Evolutionary conservation across 2,329 filamentous ascomycete genomes (phyloP).

Genomic region (Tolypocladium pustulatum): DNA sequence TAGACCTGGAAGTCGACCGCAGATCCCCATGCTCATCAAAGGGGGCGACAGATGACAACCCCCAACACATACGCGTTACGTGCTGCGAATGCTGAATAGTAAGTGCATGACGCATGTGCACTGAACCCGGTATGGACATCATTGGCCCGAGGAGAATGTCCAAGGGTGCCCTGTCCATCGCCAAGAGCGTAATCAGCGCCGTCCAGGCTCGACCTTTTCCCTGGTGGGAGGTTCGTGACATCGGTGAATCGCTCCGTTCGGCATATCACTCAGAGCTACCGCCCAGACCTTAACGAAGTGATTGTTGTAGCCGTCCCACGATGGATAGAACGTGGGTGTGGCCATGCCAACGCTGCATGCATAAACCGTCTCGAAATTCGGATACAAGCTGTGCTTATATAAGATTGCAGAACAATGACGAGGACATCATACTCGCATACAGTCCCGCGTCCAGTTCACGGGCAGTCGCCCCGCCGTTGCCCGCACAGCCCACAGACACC

Average conservation of each 20-base stretch:
- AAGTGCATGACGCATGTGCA: not conserved
- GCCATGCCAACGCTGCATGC: not conserved
- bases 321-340: not conserved
- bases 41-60: not conserved
- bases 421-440: not conserved
- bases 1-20: not conserved
- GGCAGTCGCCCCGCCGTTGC: conserved; percentile 17
- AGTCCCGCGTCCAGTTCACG: not conserved
- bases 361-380: not conserved
- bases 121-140: not conserved
- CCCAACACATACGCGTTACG: not conserved
- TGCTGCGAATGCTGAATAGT: not conserved
- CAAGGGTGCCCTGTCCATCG: not conserved
- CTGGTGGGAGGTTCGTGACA: not conserved
- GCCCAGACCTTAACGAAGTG: too few species aligned
- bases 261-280: too few species aligned
- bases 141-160: not conserved
- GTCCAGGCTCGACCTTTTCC: too few species aligned
- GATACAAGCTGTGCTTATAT: too few species aligned
- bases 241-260: not conserved
- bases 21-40: too few species aligned
- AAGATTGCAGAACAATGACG: not conserved
- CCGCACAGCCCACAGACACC: conserved; percentile 64
- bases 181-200: too few species aligned
- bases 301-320: too few species aligned